Evolutionary conservation across 2,329 filamentous ascomycete genomes (phyloP).

Genomic region (Neofusicoccum cordaticola): DNA sequence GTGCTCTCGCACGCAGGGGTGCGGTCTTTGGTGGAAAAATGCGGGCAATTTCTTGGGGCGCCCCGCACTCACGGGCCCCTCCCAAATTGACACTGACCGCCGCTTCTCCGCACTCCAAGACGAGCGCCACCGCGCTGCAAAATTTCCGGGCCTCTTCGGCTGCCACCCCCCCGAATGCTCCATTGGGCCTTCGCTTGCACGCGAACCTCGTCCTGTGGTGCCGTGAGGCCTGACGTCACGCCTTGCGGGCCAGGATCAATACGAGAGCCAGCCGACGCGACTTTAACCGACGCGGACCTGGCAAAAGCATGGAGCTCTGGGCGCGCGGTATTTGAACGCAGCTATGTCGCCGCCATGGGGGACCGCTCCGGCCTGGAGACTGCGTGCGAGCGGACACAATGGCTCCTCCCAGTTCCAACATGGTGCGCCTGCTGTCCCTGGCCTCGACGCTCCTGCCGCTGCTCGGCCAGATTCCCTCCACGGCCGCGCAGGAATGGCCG

Average conservation of each 20-base stretch:
- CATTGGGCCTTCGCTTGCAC: neutral
- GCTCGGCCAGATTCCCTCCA: slow-evolving; percentile 5
- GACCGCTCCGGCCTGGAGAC: neutral
- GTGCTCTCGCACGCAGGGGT: too few species aligned
- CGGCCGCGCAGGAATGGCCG: slow-evolving; percentile 39
- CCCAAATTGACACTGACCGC: too few species aligned
- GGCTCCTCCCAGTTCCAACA: neutral
- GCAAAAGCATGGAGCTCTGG: neutral
- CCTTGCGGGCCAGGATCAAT: neutral
- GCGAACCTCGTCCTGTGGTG: neutral
- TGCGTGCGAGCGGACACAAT: neutral
- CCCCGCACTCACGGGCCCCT: slow-evolving; percentile 2
- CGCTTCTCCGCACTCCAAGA: neutral
- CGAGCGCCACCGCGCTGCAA: neutral
- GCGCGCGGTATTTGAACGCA: neutral
- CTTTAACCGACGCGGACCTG: neutral
- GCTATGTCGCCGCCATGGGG: neutral
- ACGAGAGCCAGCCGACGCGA: neutral
- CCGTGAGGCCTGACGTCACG: neutral
- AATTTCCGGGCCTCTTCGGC: neutral
- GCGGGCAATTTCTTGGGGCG: neutral
- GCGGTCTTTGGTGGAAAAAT: slow-evolving; percentile 5
- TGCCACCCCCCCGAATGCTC: neutral
- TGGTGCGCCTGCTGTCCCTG: neutral
- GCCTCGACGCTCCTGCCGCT: neutral